phyloP scores from a whole-genome alignment of 257 asterid genomes.

The Eustoma russellianum region DNA sequence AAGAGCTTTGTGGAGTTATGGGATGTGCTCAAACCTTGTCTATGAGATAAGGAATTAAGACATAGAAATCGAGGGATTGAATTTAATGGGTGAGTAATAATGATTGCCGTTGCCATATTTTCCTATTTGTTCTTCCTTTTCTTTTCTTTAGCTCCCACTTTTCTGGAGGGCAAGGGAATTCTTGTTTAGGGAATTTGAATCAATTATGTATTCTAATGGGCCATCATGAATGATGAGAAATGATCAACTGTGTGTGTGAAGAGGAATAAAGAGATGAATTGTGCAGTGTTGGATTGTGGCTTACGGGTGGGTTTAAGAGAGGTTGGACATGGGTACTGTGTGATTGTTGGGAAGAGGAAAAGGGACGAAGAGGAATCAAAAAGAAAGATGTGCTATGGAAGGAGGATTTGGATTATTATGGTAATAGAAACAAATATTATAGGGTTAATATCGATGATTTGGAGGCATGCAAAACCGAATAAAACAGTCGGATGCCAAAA shows the following conservation, averaged over 20 bases:
- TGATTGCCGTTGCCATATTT: neutral
- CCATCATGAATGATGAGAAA: no score
- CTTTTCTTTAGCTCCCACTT: no score
- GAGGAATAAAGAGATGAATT: no score
- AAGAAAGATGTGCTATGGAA: conserved; percentile 16
- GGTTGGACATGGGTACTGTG: neutral
- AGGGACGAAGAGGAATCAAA: conserved; percentile 13
- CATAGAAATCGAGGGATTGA: neutral
- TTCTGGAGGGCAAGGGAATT: neutral
- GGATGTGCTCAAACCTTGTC: neutral
- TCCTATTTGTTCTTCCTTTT: no score
- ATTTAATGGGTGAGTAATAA: neutral
- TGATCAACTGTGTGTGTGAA: no score
- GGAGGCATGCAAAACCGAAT: no score
- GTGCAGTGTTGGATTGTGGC: no score
- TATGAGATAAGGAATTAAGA: neutral
- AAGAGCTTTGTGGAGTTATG: neutral
- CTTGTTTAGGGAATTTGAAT: no score
- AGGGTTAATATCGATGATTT: no score
- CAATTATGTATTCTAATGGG: no score
- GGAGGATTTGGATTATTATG: conserved; percentile 13
- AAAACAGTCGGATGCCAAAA: no score
- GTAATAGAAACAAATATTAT: neutral
- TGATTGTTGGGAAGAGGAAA: neutral
- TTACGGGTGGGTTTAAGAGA: no score